A percentile compares a stretch with the other conserved stretches of the same genome.
Conservation (phyloP, 2,329 filamentous ascomycete genomes). For the Hypocrella siamensis region DNA sequence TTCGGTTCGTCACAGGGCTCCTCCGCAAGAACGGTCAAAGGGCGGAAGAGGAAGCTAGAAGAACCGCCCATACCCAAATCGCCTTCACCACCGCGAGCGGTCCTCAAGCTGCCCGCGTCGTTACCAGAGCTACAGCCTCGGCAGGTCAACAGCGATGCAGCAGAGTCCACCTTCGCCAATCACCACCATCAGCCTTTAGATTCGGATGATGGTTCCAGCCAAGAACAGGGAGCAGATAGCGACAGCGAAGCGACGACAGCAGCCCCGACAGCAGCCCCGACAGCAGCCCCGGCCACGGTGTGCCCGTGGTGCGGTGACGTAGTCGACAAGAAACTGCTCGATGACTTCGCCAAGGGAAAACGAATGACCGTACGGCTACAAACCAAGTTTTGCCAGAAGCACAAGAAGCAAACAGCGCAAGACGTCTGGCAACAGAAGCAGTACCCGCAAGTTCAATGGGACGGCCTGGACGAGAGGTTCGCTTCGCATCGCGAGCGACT, state of each 20-base stretch:
- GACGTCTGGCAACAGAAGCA: constrained; percentile 30
- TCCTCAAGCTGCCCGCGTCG: constrained; percentile 8
- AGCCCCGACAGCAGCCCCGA: too few species aligned
- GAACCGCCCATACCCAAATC: constrained; percentile 1
- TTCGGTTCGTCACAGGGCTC: not conserved
- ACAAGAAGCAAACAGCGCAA: constrained; percentile 39
- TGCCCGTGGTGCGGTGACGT: constrained; percentile 54
- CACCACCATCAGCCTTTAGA: constrained; percentile 2
- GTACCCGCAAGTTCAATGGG: constrained; percentile 63
- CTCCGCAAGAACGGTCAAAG: not conserved
- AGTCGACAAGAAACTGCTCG: constrained; percentile 40
- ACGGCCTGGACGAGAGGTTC: constrained; percentile 41
- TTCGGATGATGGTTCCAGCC: constrained; percentile 1
- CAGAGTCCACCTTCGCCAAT: not conserved
- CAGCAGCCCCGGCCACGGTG: constrained; percentile 11
- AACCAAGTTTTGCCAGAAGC: constrained; percentile 45
- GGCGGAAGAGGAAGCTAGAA: not conserved
- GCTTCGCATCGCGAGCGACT: constrained; percentile 37
- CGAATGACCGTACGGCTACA: constrained; percentile 42
- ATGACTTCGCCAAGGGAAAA: constrained; percentile 29
- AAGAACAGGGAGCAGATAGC: not conserved
- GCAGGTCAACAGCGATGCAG: not conserved
- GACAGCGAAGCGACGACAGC: constrained; percentile 3
- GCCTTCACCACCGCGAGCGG: constrained; percentile 6
- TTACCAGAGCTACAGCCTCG: constrained; percentile 5